Evolutionary conservation across 306 rosid species (phyloP).

Genomic region (Sechiopsis laciniata): DNA sequence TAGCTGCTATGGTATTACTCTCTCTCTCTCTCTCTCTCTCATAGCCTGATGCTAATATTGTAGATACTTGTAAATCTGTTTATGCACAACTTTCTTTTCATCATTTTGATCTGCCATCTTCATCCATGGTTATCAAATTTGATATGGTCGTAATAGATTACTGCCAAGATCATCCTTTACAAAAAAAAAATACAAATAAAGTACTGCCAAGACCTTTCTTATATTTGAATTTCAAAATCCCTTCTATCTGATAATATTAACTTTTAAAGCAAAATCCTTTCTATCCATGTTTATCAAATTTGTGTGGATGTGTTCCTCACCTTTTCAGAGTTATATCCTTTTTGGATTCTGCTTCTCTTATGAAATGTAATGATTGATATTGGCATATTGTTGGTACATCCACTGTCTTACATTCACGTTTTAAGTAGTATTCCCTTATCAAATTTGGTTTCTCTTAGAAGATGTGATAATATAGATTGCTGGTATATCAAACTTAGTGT

Average conservation of each 20-base stretch:
- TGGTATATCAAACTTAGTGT: not conserved
- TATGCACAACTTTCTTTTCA: constrained; percentile 8
- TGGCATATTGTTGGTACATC: not conserved
- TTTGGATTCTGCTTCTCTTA: constrained; percentile 11
- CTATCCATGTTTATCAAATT: not conserved
- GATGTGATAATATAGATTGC: not conserved
- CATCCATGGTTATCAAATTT: constrained; percentile 12
- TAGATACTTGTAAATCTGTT: constrained; percentile 10
- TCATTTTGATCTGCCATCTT: not conserved
- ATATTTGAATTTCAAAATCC: constrained; percentile 15
- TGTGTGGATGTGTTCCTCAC: not conserved
- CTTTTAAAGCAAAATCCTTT: not conserved
- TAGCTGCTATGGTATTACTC: constrained; percentile 68
- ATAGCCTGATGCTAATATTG: constrained; percentile 5
- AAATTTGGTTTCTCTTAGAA: constrained; percentile 2
- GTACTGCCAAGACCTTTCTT: not conserved
- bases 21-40: constrained; percentile 9
- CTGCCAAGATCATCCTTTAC: not conserved
- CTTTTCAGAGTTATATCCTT: not conserved
- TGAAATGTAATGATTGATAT: constrained; percentile 2
- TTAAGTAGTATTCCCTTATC: not conserved
- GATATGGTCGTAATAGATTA: not conserved
- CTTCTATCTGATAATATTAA: constrained; percentile 1
- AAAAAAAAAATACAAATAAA: too few species aligned
- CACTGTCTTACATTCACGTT: constrained; percentile 12